These are phyloP conservation scores for Sporothrix protearum DNA, from an alignment of 2,329 filamentous ascomycete genomes.

Conservation along the genomic window DNA sequence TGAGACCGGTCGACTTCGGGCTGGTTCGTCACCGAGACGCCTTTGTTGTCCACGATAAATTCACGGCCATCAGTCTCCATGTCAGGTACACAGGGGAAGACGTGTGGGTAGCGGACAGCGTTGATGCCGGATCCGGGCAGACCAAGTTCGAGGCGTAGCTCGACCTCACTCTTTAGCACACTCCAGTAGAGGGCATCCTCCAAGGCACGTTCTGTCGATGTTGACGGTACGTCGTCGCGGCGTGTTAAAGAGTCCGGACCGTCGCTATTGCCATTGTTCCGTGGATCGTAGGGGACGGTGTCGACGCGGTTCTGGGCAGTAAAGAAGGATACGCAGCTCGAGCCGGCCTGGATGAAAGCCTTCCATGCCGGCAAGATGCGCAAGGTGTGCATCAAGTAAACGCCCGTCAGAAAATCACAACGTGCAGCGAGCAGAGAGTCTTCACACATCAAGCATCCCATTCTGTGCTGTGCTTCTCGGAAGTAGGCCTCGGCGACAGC, in stretches of 20 bases:
- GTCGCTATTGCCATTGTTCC: not conserved
- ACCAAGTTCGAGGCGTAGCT: slow-evolving; percentile 21
- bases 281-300: not conserved
- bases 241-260: not conserved
- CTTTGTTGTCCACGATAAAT: not conserved
- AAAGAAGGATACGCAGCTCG: slow-evolving; percentile 18
- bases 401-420: slow-evolving; percentile 42
- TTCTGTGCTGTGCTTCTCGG: slow-evolving; percentile 46
- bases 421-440: slow-evolving; percentile 47
- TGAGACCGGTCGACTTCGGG: slow-evolving; percentile 14
- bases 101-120: slow-evolving; percentile 20
- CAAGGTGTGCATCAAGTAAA: slow-evolving; percentile 22
- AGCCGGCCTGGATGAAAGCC: slow-evolving; percentile 19
- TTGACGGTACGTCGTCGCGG: not conserved
- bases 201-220: slow-evolving; percentile 16
- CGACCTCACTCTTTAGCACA: slow-evolving; percentile 24
- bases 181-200: slow-evolving; percentile 24
- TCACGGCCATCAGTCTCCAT: slow-evolving; percentile 1
- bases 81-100: slow-evolving; percentile 21
- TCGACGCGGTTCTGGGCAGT: not conserved
- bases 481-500: slow-evolving; percentile 46
- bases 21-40: slow-evolving; percentile 1
- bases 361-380: slow-evolving; percentile 24
- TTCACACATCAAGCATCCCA: slow-evolving; percentile 42
- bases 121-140: slow-evolving; percentile 23